Evolutionary conservation across 2,329 filamentous ascomycete species (phyloP), one percentile per base, ranked within the genome.

Genomic region (Colletotrichum costaricense): DNA sequence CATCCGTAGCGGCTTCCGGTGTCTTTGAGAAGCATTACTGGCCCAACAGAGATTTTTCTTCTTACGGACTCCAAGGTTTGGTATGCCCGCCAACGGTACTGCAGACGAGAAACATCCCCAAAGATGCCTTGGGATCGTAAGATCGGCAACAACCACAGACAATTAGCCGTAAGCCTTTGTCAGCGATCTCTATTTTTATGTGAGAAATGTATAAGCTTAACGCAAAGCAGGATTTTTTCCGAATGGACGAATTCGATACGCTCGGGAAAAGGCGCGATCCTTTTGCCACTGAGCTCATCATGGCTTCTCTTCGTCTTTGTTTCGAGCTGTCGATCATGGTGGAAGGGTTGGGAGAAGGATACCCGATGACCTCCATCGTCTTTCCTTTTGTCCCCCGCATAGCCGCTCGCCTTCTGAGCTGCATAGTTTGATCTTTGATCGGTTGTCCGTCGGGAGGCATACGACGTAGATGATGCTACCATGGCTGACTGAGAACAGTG

Each of bases 111-210:
- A 22, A 22, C 19, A n/a, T 49, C n/a, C 42, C 16, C 19, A 49
- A 49, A 22, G 42, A 8, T 16, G 22, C 33, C 19, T 28, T 26
- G 35, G 58, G 33, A 19, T 19, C 26, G 14, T 22, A 42, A 9
- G 11, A 60, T 60, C 14, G 22, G 16, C 22, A 19, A 62, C 26
- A n/a, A 6, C n/a, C n/a, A 46, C 19, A 33, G 24, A 24, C 7
- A 16, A 2, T 2, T 14, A 14, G 26, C 11, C 56, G 19, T n/a
- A 22, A 22, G 28, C n/a, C 26, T 67, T 67, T 42, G 49, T 62
- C 46, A 57, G 56, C 63, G 33, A 28, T 52, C 12, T 35, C 49
- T 68, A 57, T 63, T 58, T 63, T 52, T 16, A 42, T 62, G 28
- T 19, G 16, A n/a, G 8, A 14, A 28, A 16, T 42, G 19, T n/a